Evolutionary conservation across 192 early-diverging fungal genomes (phyloP), one percentile per base, ranked within the genome.

Genomic region (Backusella australiensis): DNA sequence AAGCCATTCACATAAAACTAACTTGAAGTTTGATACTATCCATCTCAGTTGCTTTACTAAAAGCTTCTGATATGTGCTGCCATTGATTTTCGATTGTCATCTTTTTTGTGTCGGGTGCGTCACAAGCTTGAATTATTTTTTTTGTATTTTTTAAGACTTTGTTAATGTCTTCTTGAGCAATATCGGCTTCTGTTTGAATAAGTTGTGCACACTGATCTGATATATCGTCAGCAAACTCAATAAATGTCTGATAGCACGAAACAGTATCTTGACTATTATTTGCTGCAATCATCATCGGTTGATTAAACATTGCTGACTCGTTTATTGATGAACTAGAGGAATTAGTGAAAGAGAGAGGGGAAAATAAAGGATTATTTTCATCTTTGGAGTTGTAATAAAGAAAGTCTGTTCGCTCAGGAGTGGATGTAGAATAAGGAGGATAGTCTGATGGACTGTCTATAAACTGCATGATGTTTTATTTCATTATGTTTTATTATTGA

Each of bases 351-450:
- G 42, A 71, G 42, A 49, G 70, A 49, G 70, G 70, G 5, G 70
- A 49, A 49, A 49, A 71, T 44, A 49, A 49, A 71, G 56, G 56
- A 63, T 44, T 71, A 14, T 8, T 34, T 71, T 44, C 39, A 17
- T 49, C 70, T 71, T 46, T 71, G 21, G 21, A 17, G 41, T 6
- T 71, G 29, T 44, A 71, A 29, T 49, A 49, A 14, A 71, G 41
- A 32, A 71, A 49, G 29, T 71, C 44, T 49, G 70, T 71, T 71
- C 42, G 23, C 70, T 71, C 70, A 71, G 70, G 70, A 71, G 70
- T 32, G 15, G 70, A 49, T 17, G 44, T 71, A 23, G 70, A 71
- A 34, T 71, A 71, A 44, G 35, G 39, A 71, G 70, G 15, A 26
- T 36, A 69, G n/a, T 35, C 35, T 41, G 67, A 36, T 69, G 56